Percentiles rank a stretch among this genome's conserved stretches.
phyloP scores from a whole-genome alignment of 1,284 basidiomycete genomes.

The Phellinidium pouzarii region DNA sequence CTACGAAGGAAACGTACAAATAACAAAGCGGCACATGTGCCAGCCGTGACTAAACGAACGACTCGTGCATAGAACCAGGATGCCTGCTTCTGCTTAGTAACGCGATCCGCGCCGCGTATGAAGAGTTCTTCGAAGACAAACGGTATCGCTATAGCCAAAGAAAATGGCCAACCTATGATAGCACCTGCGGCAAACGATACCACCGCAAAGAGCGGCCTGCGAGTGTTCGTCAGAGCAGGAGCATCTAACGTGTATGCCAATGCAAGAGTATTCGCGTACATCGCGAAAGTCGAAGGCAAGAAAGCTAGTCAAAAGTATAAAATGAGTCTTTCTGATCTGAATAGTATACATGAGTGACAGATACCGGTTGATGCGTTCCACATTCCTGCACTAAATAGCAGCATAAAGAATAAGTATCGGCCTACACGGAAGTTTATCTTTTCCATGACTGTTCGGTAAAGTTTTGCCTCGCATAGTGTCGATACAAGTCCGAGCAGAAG shows the following conservation, averaged over 20 bases:
- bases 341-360: slow-evolving; percentile 22
- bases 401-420: slow-evolving; percentile 83
- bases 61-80: slow-evolving; percentile 60
- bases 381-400: slow-evolving; percentile 87
- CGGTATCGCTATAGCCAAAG: slow-evolving; percentile 78
- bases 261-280: slow-evolving; percentile 86
- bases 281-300: slow-evolving; percentile 90
- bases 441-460: slow-evolving; percentile 79
- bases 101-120: slow-evolving; percentile 65
- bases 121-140: slow-evolving; percentile 91
- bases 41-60: slow-evolving; percentile 54
- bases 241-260: slow-evolving; percentile 74
- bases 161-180: slow-evolving; percentile 95
- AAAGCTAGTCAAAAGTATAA: slow-evolving; percentile 50
- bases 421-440: slow-evolving; percentile 86
- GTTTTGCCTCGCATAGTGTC: slow-evolving; percentile 74
- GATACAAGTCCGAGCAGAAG: slow-evolving; percentile 73
- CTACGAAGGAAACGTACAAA: slow-evolving; percentile 48
- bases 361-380: slow-evolving; percentile 83
- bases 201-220: slow-evolving; percentile 59
- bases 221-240: slow-evolving; percentile 46
- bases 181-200: slow-evolving; percentile 76
- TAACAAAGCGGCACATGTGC: slow-evolving; percentile 51
- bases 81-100: slow-evolving; percentile 41
- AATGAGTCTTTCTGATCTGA: slow-evolving; percentile 4